Evolutionary conservation across 306 rosid species (phyloP).

Genomic region (Glycine soja): DNA sequence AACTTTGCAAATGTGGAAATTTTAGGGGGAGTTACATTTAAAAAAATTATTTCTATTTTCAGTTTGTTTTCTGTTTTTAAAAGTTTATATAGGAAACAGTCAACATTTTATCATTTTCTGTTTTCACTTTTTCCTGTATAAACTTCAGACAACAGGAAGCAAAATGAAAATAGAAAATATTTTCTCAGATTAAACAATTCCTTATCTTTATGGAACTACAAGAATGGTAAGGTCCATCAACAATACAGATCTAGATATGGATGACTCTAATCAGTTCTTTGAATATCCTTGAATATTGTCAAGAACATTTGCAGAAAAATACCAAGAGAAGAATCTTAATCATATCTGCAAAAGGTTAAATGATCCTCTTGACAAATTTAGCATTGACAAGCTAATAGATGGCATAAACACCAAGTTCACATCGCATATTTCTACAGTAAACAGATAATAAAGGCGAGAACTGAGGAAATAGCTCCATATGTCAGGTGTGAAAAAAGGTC

Average conservation of each 20-base stretch:
- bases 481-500: constrained; percentile 12
- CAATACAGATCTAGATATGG: constrained; percentile 27
- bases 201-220: constrained; percentile 22
- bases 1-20: neutral
- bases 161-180: neutral
- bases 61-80: neutral
- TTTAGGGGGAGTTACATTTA: neutral
- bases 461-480: neutral
- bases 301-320: constrained; percentile 7
- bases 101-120: neutral
- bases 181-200: neutral
- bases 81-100: neutral
- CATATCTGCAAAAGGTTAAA: constrained; percentile 23
- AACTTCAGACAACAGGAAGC: neutral
- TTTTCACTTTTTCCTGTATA: neutral
- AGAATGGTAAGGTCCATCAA: constrained; percentile 33
- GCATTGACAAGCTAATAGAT: constrained; percentile 4
- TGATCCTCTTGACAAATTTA: constrained; percentile 14
- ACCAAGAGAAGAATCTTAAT: constrained; percentile 10
- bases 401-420: neutral
- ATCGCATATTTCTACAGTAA: constrained; percentile 15
- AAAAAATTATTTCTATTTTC: neutral
- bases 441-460: neutral
- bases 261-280: constrained; percentile 27
- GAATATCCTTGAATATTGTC: constrained; percentile 34